Percentiles rank a stretch among this genome's conserved stretches.
These are phyloP conservation scores for Linderina pennispora DNA, from an alignment of 192 early-diverging fungal genomes.

Conservation along the genomic window DNA sequence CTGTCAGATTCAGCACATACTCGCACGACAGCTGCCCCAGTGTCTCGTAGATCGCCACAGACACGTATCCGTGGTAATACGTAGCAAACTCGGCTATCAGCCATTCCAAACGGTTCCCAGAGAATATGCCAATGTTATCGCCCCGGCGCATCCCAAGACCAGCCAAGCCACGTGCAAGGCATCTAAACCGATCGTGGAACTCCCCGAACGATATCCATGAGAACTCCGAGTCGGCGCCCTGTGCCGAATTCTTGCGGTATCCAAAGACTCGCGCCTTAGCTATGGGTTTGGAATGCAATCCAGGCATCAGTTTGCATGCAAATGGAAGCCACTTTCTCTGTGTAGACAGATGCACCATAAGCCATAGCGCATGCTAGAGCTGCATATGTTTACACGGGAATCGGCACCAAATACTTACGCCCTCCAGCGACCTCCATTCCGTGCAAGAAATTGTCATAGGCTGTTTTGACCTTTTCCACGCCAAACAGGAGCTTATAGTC, in stretches of 20 bases:
- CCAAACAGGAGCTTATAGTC: conserved; percentile 49
- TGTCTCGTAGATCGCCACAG: conserved; percentile 88
- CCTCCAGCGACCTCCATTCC: conserved; percentile 62
- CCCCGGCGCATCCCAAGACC: conserved; percentile 37
- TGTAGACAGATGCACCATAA: no score
- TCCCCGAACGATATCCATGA: conserved; percentile 65
- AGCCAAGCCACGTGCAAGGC: conserved; percentile 32
- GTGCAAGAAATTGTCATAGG: conserved; percentile 73
- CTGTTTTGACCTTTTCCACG: conserved; percentile 50
- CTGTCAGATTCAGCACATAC: conserved; percentile 80
- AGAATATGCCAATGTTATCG: conserved; percentile 50
- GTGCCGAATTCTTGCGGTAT: conserved; percentile 5
- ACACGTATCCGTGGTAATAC: conserved; percentile 48
- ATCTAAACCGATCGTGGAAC: conserved; percentile 42
- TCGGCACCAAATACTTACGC: conserved; percentile 42
- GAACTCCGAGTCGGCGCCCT: conserved; percentile 9
- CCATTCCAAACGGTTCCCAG: conserved; percentile 58
- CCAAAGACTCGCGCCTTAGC: conserved; percentile 30
- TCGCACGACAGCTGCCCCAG: conserved; percentile 70
- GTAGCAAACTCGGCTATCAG: conserved; percentile 37
- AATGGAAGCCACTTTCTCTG: no score
- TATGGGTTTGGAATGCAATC: no score
- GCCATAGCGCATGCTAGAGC: no score
- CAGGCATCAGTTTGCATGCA: no score
- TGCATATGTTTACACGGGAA: no score